These are phyloP conservation scores for Paecilomyces niveus DNA, from an alignment of 2,329 filamentous ascomycete species.

Conservation along the genomic window DNA sequence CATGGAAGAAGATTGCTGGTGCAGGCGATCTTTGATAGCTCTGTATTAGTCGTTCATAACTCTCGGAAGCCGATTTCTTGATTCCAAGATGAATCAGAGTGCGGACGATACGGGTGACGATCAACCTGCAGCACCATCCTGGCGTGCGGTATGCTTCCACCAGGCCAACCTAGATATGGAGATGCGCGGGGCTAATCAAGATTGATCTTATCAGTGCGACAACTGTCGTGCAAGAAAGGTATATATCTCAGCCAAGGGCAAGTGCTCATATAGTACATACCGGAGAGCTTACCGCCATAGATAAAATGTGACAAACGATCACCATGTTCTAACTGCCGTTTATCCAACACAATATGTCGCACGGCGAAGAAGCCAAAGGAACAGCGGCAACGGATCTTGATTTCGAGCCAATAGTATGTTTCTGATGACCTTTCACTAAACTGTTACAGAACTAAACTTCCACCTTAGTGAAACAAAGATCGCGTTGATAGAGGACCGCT, in stretches of 20 bases:
- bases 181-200: neutral
- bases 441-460: slow-evolving; percentile 2
- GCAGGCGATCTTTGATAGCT: neutral
- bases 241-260: neutral
- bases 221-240: slow-evolving; percentile 11
- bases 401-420: slow-evolving; percentile 37
- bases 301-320: slow-evolving; percentile 36
- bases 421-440: neutral
- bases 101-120: neutral
- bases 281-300: slow-evolving; percentile 11
- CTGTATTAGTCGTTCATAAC: neutral
- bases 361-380: slow-evolving; percentile 30
- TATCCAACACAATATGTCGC: slow-evolving; percentile 28
- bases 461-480: slow-evolving; percentile 45
- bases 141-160: slow-evolving; percentile 5
- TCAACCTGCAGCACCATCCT: neutral
- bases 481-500: slow-evolving; percentile 44
- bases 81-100: neutral
- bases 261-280: neutral
- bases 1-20: neutral
- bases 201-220: slow-evolving; percentile 6
- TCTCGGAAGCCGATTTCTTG: neutral
- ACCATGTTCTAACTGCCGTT: slow-evolving; percentile 36
- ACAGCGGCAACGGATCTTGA: slow-evolving; percentile 32
- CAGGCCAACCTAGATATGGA: neutral